phyloP scores from a whole-genome alignment of 164 flowering plant species.

The Vitis labrusca region DNA sequence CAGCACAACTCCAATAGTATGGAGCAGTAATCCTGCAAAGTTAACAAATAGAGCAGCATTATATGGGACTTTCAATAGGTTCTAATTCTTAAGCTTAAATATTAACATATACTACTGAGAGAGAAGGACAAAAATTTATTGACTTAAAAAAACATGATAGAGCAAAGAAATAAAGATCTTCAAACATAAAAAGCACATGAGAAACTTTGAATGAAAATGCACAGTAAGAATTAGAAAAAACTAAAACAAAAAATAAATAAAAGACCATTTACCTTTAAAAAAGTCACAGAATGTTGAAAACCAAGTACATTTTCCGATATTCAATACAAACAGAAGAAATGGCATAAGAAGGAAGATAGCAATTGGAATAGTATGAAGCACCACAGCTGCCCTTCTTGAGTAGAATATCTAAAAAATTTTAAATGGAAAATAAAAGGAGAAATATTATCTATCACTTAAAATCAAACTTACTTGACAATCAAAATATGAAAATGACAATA shows the following conservation, averaged over 20 bases:
- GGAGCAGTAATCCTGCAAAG: slow-evolving; percentile 69
- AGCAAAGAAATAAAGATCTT: neutral
- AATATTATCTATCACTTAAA: neutral
- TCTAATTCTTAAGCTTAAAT: neutral
- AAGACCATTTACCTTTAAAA: slow-evolving; percentile 57
- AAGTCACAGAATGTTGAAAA: slow-evolving; percentile 46
- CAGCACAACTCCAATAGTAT: slow-evolving; percentile 56
- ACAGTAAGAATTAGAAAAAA: neutral
- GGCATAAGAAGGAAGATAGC: slow-evolving; percentile 64
- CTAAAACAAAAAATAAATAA: neutral
- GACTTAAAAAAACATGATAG: too few species aligned
- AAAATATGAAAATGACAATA: neutral
- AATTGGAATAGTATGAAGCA: slow-evolving; percentile 75
- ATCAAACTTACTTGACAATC: neutral
- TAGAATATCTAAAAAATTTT: slow-evolving; percentile 62
- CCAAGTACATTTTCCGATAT: slow-evolving; percentile 35
- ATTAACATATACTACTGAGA: too few species aligned
- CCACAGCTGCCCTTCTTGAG: slow-evolving; percentile 53
- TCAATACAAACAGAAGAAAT: slow-evolving; percentile 35
- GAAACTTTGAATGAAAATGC: neutral
- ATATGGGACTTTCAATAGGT: neutral
- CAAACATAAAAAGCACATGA: neutral
- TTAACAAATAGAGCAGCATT: slow-evolving; percentile 6
- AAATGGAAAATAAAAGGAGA: neutral
- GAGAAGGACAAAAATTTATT: too few species aligned